Evolutionary conservation across 169 alveolate species (phyloP).

Genomic region (Amoebophrya sp.): DNA sequence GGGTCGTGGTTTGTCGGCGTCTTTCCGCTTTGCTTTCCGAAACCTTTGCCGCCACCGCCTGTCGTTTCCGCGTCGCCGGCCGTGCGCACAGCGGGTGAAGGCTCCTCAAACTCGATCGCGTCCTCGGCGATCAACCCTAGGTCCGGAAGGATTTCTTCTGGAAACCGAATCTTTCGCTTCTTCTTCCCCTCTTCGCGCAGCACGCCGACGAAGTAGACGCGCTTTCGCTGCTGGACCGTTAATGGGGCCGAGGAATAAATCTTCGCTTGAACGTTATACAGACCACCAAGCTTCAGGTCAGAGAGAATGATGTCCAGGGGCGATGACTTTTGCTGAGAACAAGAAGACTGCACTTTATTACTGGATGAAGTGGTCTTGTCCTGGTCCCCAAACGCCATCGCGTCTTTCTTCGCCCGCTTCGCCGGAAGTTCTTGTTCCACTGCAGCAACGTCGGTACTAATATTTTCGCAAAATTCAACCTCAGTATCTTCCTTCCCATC

Average conservation of each 20-base stretch:
- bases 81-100: no score
- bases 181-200: neutral
- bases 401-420: slow-evolving; percentile 12
- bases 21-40: neutral
- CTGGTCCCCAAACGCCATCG: slow-evolving; percentile 1
- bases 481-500: neutral
- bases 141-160: neutral
- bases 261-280: neutral
- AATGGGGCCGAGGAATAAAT: neutral
- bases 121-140: slow-evolving; percentile 34
- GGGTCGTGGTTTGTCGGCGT: neutral
- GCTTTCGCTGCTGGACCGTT: slow-evolving; percentile 41
- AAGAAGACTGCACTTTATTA: neutral
- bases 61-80: neutral
- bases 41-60: neutral
- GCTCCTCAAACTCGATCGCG: slow-evolving; percentile 6
- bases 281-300: neutral
- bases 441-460: neutral
- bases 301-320: neutral
- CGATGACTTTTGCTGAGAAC: neutral
- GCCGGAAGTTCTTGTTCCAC: neutral
- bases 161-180: neutral
- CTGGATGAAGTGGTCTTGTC: neutral
- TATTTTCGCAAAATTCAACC: neutral
- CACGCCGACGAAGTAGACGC: slow-evolving; percentile 39